Percentiles rank a stretch among this genome's conserved stretches.
These are phyloP conservation scores for Sugiyamaella japonica DNA, from an alignment of 1,139 yeast species.

Conservation along the genomic window DNA sequence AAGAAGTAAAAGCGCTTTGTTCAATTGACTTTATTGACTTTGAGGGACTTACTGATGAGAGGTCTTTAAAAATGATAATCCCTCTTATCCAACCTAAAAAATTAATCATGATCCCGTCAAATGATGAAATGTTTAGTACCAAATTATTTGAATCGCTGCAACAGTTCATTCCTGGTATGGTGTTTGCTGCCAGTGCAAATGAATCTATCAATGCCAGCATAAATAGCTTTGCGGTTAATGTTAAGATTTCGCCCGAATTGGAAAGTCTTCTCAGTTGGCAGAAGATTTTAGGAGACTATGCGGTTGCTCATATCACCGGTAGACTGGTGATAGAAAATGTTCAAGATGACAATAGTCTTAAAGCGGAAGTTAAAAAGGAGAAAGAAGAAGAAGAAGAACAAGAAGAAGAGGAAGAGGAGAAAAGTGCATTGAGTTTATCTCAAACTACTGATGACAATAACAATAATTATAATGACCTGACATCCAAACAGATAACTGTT, in stretches of 20 bases:
- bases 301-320: constrained; percentile 82
- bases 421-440: constrained; percentile 5
- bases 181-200: constrained; percentile 44
- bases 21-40: constrained; percentile 77
- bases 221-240: constrained; percentile 65
- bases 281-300: constrained; percentile 72
- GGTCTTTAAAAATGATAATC: constrained; percentile 77
- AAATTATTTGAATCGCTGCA: constrained; percentile 22
- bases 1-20: constrained; percentile 59
- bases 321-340: constrained; percentile 48
- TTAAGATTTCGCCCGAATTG: constrained; percentile 67
- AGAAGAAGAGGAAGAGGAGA: constrained; percentile 1
- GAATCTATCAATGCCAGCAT: constrained; percentile 55
- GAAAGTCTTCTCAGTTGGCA: constrained; percentile 78
- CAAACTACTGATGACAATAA: constrained; percentile 1
- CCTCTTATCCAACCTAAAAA: constrained; percentile 79
- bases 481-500: constrained; percentile 25
- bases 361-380: constrained; percentile 5
- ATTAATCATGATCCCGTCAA: constrained; percentile 50
- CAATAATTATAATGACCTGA: not conserved
- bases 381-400: too few species aligned
- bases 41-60: constrained; percentile 79
- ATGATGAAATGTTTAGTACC: constrained; percentile 6
- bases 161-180: constrained; percentile 24
- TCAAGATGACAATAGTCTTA: not conserved